Base-by-base conservation (phyloP, 345 rosid genomes). In the Psidium friedrichsthalianum region DNA sequence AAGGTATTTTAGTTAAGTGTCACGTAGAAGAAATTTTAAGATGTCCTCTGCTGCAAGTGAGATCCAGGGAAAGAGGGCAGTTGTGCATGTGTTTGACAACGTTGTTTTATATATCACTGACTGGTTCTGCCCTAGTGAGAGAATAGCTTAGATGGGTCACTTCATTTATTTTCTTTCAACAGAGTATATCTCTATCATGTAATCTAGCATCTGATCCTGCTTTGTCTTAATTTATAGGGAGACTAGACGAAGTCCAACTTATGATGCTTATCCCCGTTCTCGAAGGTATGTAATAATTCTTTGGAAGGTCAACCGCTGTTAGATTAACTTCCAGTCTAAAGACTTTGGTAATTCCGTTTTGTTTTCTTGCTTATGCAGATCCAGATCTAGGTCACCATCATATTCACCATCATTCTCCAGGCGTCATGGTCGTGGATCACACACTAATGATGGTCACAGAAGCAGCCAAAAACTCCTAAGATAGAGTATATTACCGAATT, bases 401-500 rank as follows among this genome's bases (percentile, higher is more conserved):
- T 90, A 92, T 87, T 97, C 99, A 61, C 99, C 98, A 25, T 90
- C 98, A 82, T 90, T 89, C 91, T 91, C 96, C 6, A 93, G 98
- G 87, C 94, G 93, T 32, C 90, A 89, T 89, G 86, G 88, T 54
- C 95, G 91, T 81, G 95, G 93, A 82, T 91, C 94, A 84, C 86
- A 90, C 89, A 87, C 92, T 89, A 96, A 93, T 85, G 98, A 95
- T 82, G 88, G 82, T 82, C 90, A 88, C 86, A 85, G 88, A 27
- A 91, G 95, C 93, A 96, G 89, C 89, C 95, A 82, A 96, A 88
- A 91, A 91, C 93, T 86, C 92, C 96, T 55, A 92, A 94, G 87
- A 95, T 96, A 74, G 99, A 97, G 86, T 96, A 90, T 86, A 97
- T 97, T 82, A 97, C 98, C 56, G 99, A 97, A 90, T 96, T 97